A percentile compares a stretch with the other conserved stretches of the same genome.
Evolutionary conservation across 176 grass and related monocot species (phyloP).

Genomic region (Ananas comosus): DNA sequence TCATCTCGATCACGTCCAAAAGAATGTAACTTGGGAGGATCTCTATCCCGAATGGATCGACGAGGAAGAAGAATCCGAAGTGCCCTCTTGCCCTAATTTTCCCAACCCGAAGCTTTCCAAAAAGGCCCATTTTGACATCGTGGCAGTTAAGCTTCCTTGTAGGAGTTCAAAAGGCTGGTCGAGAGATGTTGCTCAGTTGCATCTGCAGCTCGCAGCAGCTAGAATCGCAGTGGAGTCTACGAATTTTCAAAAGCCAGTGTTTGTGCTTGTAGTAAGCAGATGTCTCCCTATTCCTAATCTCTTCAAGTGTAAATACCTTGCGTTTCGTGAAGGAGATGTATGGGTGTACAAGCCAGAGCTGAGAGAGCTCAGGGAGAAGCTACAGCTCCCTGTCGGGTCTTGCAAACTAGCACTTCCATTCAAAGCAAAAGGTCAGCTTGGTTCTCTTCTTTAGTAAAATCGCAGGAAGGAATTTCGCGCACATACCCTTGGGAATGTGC

Average conservation of each 20-base stretch:
- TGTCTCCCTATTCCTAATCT: slow-evolving; percentile 60
- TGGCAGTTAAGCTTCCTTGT: slow-evolving; percentile 53
- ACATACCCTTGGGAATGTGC: no score
- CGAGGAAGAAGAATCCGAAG: slow-evolving; percentile 38
- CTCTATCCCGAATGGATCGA: slow-evolving; percentile 65
- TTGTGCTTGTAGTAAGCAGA: slow-evolving; percentile 54
- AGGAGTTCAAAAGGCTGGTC: slow-evolving; percentile 33
- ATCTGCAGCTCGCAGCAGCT: slow-evolving; percentile 59
- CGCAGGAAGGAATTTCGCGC: no score
- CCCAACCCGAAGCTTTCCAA: slow-evolving; percentile 5
- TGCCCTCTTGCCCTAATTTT: slow-evolving; percentile 36
- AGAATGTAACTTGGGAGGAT: slow-evolving; percentile 42
- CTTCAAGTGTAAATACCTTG: slow-evolving; percentile 42
- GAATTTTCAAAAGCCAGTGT: slow-evolving; percentile 12
- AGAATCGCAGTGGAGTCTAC: slow-evolving; percentile 19
- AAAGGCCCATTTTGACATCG: slow-evolving; percentile 20
- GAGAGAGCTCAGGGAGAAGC: slow-evolving; percentile 31
- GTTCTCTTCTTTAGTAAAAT: background rate
- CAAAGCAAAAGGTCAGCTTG: slow-evolving; percentile 26
- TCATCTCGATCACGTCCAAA: slow-evolving; percentile 16
- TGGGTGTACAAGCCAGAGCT: slow-evolving; percentile 49
- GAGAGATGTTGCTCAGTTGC: slow-evolving; percentile 54
- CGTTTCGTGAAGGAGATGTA: slow-evolving; percentile 38
- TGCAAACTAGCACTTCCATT: slow-evolving; percentile 58
- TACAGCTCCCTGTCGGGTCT: slow-evolving; percentile 50